Percentiles rank a stretch among this genome's conserved stretches.
These are phyloP conservation scores for Protea cynaroides DNA, from an alignment of 164 flowering plant species.

Conservation along the genomic window DNA sequence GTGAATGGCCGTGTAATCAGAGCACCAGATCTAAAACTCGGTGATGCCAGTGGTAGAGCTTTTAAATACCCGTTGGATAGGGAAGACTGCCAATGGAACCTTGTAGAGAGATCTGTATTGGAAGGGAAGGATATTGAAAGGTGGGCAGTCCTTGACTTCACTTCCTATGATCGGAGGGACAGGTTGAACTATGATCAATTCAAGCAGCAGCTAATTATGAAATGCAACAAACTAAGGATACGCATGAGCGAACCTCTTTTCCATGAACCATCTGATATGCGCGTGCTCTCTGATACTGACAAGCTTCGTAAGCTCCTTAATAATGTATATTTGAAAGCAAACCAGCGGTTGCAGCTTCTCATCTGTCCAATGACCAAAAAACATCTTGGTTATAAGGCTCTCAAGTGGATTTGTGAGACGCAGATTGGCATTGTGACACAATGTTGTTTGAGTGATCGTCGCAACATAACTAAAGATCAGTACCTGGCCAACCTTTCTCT, in stretches of 20 bases:
- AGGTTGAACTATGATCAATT: conserved; percentile 20
- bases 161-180: background rate
- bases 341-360: conserved; percentile 37
- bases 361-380: conserved; percentile 55
- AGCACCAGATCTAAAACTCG: conserved; percentile 52
- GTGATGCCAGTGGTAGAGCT: conserved; percentile 17
- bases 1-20: conserved; percentile 51
- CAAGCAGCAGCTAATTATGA: conserved; percentile 21
- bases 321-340: conserved; percentile 3
- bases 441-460: conserved; percentile 41
- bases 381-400: conserved; percentile 58
- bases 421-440: conserved; percentile 65
- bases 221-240: conserved; percentile 35
- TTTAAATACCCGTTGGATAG: conserved; percentile 18
- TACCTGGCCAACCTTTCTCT: conserved; percentile 64
- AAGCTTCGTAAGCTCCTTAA: conserved; percentile 30
- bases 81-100: conserved; percentile 69
- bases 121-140: conserved; percentile 41
- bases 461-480: conserved; percentile 41
- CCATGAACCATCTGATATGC: conserved; percentile 21
- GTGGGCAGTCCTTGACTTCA: conserved; percentile 63
- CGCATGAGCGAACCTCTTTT: conserved; percentile 30
- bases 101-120: conserved; percentile 32
- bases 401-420: conserved; percentile 72
- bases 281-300: conserved; percentile 17